Evolutionary conservation across 352 stramenopile genomes (phyloP).

Genomic region (Globisporangium middletonii): DNA sequence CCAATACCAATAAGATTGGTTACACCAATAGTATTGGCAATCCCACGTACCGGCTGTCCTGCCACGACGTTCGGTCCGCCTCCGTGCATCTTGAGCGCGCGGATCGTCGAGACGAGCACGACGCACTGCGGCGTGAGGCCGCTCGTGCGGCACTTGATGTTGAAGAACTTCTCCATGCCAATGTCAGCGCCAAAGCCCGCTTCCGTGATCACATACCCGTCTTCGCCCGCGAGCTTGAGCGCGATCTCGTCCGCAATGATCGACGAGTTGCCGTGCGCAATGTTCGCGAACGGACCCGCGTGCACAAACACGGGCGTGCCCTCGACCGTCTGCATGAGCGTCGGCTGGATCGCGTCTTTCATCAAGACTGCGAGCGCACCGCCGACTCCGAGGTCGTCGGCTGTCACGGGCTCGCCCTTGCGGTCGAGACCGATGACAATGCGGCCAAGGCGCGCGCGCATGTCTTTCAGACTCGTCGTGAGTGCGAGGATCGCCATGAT

Average conservation of each 20-base stretch:
- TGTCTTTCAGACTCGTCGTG: conserved; percentile 91
- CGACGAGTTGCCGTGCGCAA: conserved; percentile 96
- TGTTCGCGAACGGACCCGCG: conserved; percentile 97
- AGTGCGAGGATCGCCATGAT: conserved; percentile 98
- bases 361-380: conserved; percentile 96
- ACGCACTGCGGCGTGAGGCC: conserved; percentile 95
- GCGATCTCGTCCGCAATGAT: conserved; percentile 97
- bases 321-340: conserved; percentile 98
- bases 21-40: background rate
- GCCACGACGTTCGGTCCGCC: conserved; percentile 94
- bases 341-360: conserved; percentile 97
- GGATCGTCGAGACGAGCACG: conserved; percentile 97
- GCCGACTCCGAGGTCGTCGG: conserved; percentile 95
- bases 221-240: conserved; percentile 90
- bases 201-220: conserved; percentile 97
- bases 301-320: conserved; percentile 96
- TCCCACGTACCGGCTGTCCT: conserved; percentile 81
- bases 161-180: conserved; percentile 98
- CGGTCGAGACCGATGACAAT: conserved; percentile 93
- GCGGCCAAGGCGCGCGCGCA: conserved; percentile 90
- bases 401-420: conserved; percentile 88
- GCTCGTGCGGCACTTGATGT: conserved; percentile 97
- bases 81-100: conserved; percentile 98
- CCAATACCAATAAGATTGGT: background rate
- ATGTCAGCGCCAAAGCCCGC: conserved; percentile 98